Conservation (phyloP, 805 yeast genomes). For the Yamadazyma laniorum region DNA sequence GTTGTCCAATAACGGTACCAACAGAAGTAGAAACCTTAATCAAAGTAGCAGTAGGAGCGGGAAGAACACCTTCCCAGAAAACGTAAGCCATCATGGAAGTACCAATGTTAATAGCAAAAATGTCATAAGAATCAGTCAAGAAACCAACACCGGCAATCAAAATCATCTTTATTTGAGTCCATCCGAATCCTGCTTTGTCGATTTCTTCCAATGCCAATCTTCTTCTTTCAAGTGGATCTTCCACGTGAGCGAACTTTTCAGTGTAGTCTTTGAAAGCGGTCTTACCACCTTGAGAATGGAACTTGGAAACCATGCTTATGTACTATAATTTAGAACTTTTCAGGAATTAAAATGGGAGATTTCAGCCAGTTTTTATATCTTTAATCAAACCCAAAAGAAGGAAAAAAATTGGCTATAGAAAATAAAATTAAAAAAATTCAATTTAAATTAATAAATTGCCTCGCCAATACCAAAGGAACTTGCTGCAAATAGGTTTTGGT, state of each 20-base stretch:
- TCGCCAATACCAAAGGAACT: constrained; percentile 4
- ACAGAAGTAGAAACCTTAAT: constrained; percentile 88
- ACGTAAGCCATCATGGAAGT: constrained; percentile 75
- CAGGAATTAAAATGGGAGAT: too few relatives aligned
- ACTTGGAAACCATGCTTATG: background rate
- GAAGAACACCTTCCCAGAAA: constrained; percentile 64
- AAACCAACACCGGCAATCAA: constrained; percentile 90
- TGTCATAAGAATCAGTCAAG: constrained; percentile 90
- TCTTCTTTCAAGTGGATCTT: constrained; percentile 85
- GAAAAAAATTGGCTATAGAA: too few relatives aligned
- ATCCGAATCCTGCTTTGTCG: constrained; percentile 74
- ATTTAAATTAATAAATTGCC: constrained; percentile 8
- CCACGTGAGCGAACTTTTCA: constrained; percentile 76
- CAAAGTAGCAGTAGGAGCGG: constrained; percentile 70
- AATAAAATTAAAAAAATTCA: constrained; percentile 5
- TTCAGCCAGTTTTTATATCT: too few relatives aligned
- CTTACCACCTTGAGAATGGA: constrained; percentile 59
- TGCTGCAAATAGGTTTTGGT: constrained; percentile 1
- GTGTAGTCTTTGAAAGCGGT: constrained; percentile 82
- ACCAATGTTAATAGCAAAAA: constrained; percentile 85
- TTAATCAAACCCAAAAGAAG: too few relatives aligned
- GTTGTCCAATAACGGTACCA: constrained; percentile 90
- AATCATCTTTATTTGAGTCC: constrained; percentile 82
- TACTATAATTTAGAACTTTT: background rate
- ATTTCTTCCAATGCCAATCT: constrained; percentile 81